phyloP scores from a whole-genome alignment of 2,329 filamentous ascomycete species.

The Dothiorella sarmentorum region DNA sequence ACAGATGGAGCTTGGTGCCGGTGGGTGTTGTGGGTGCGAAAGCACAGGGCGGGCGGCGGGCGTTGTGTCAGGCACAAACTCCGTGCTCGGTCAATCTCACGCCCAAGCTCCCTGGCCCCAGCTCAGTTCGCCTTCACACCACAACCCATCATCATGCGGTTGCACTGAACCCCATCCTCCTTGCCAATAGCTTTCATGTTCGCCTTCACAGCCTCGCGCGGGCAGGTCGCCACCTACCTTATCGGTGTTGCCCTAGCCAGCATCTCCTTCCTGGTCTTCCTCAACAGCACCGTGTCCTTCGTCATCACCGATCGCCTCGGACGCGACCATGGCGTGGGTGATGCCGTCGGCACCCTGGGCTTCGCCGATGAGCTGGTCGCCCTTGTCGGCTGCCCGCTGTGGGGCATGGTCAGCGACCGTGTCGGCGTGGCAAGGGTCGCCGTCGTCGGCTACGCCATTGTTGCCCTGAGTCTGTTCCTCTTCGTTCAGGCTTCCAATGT shows the following conservation, averaged over 20 bases:
- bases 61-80: no score
- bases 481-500: conserved; percentile 85
- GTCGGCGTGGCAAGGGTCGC: conserved; percentile 64
- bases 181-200: conserved; percentile 27
- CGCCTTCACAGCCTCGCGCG: conserved; percentile 54
- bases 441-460: conserved; percentile 75
- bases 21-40: no score
- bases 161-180: neutral
- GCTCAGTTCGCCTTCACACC: neutral
- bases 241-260: conserved; percentile 80
- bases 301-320: conserved; percentile 80
- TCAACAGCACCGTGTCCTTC: conserved; percentile 81
- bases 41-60: no score
- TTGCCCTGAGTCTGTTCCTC: conserved; percentile 71
- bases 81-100: no score
- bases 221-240: conserved; percentile 67
- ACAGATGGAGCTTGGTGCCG: no score
- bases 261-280: conserved; percentile 85
- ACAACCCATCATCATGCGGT: neutral
- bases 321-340: conserved; percentile 67
- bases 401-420: conserved; percentile 75
- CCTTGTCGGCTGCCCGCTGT: conserved; percentile 73
- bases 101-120: neutral
- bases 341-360: conserved; percentile 78
- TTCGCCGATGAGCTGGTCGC: conserved; percentile 83